Evolutionary conservation across 2,329 filamentous ascomycete genomes (phyloP).

Genomic region (Pseudogymnoascus sp.): DNA sequence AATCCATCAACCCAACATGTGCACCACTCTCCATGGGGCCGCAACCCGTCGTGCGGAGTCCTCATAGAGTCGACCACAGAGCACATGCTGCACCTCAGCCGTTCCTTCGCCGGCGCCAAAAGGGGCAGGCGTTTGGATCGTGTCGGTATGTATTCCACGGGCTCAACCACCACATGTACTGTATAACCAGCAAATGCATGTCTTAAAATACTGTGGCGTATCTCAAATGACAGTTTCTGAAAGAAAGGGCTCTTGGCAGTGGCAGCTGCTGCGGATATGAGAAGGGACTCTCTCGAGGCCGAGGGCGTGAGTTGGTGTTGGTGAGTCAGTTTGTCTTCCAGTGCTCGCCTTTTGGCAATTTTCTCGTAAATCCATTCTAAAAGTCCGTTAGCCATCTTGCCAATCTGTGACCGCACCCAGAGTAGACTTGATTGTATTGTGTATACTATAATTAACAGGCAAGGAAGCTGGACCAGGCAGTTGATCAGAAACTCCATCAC

Average conservation of each 20-base stretch:
- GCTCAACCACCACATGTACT: neutral
- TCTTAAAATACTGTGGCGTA: neutral
- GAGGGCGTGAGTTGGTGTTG: neutral
- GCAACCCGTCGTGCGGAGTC: neutral
- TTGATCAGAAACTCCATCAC: neutral
- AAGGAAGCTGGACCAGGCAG: neutral
- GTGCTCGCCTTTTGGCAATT: neutral
- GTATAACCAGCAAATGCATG: neutral
- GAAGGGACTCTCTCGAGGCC: neutral
- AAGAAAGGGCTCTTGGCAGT: neutral
- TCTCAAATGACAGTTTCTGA: neutral
- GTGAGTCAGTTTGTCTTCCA: neutral
- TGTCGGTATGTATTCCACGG: neutral
- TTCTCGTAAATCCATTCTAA: neutral
- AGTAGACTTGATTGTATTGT: neutral
- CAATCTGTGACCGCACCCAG: neutral
- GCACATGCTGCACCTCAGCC: neutral
- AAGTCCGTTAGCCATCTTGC: neutral
- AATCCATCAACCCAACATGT: neutral
- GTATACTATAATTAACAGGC: neutral
- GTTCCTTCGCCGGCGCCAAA: neutral
- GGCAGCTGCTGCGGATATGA: neutral
- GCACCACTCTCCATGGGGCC: neutral
- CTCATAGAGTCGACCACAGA: neutral
- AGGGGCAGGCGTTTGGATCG: neutral